A percentile compares a stretch with the other conserved stretches of the same genome.
phyloP scores from a whole-genome alignment of 2,329 filamentous ascomycete species.

The Fusarium hostae region DNA sequence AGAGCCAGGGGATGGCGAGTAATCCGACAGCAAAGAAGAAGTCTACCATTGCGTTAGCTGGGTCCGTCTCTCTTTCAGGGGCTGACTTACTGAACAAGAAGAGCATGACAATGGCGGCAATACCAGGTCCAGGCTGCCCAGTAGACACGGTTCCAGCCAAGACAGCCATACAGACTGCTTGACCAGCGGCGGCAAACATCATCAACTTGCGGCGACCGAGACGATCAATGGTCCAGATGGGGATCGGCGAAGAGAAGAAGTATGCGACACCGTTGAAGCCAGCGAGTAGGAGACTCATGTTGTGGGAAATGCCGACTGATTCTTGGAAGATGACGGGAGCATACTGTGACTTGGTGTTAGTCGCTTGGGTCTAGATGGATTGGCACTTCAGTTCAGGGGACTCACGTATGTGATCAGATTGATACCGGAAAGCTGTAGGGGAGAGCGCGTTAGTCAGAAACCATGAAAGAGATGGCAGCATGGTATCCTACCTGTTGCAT shows the following conservation, averaged over 20 bases:
- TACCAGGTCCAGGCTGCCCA: conserved; percentile 51
- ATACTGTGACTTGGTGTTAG: conserved; percentile 36
- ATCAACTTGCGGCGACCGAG: conserved; percentile 69
- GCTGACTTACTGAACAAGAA: conserved; percentile 50
- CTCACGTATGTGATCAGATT: conserved; percentile 50
- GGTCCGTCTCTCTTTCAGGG: rapidly evolving
- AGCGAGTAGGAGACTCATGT: conserved; percentile 61
- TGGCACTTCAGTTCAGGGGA: background rate
- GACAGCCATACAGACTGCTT: conserved; percentile 57
- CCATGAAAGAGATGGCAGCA: no score
- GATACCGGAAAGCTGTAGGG: conserved; percentile 47
- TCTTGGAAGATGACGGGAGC: conserved; percentile 58
- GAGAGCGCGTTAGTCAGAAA: no score
- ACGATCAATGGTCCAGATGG: conserved; percentile 51
- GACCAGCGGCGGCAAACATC: conserved; percentile 57
- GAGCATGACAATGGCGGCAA: conserved; percentile 57
- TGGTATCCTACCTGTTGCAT: conserved; percentile 51
- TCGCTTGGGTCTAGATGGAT: no score
- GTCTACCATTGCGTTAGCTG: conserved; percentile 30
- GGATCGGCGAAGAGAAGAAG: conserved; percentile 45
- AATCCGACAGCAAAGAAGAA: conserved; percentile 56
- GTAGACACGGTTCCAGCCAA: conserved; percentile 57
- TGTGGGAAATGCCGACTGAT: conserved; percentile 55
- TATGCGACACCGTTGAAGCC: conserved; percentile 61
- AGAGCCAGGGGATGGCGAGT: conserved; percentile 53